phyloP scores from a whole-genome alignment of 768 basidiomycete species.

The Podaxis sp. region DNA sequence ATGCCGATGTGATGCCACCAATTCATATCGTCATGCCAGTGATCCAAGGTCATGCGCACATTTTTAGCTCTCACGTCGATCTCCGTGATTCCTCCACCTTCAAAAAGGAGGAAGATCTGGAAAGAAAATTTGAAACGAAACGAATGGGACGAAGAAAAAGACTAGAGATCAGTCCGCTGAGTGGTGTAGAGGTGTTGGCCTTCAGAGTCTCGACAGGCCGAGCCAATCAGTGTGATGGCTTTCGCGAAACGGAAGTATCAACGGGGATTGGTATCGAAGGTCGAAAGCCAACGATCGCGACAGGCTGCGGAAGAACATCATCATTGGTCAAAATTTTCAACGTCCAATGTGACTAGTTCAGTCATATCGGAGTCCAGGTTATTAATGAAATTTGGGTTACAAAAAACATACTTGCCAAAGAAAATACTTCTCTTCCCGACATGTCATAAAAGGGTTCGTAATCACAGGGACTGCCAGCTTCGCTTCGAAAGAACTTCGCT shows the following conservation, averaged over 20 bases:
- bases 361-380: background rate
- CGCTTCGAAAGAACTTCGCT: background rate
- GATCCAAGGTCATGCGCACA: background rate
- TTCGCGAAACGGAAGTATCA: background rate
- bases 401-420: background rate
- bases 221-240: background rate
- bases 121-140: too few species aligned
- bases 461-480: background rate
- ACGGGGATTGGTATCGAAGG: background rate
- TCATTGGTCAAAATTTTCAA: constrained; percentile 2
- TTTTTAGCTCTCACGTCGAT: background rate
- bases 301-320: background rate
- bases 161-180: too few species aligned
- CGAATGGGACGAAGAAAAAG: too few species aligned
- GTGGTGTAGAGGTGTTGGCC: too few species aligned
- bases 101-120: too few species aligned
- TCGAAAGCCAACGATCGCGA: background rate
- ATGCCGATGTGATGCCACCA: background rate
- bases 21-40: background rate
- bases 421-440: background rate
- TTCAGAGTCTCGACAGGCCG: too few species aligned
- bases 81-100: too few species aligned
- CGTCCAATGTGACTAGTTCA: background rate
- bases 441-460: background rate
- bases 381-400: background rate